Evolutionary conservation across 768 basidiomycete species (phyloP).

Genomic region (Collybiopsis luxurians): DNA sequence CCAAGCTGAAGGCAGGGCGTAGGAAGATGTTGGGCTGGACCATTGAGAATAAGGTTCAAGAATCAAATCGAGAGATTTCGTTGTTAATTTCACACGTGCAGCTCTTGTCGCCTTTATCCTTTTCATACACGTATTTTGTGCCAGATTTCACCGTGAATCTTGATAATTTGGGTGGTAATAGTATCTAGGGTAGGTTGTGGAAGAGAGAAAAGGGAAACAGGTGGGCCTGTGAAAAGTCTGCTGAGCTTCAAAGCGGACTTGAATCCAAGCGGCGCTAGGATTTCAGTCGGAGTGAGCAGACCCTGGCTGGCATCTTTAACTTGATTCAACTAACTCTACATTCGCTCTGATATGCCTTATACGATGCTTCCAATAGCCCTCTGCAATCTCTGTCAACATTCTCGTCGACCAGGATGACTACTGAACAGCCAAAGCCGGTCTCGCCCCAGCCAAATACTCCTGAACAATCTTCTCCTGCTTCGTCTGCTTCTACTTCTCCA

Average conservation of each 20-base stretch:
- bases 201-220: not conserved
- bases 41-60: conserved; percentile 6
- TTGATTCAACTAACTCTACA: not conserved
- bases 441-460: not conserved
- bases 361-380: not conserved
- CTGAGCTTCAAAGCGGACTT: conserved; percentile 9
- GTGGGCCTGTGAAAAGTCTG: conserved; percentile 1
- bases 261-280: conserved; percentile 8
- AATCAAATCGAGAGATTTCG: not conserved
- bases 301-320: not conserved
- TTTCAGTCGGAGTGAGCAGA: conserved; percentile 5
- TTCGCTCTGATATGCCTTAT: not conserved
- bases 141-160: not conserved
- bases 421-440: conserved; percentile 5
- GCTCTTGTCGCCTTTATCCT: not conserved
- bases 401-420: not conserved
- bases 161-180: not conserved
- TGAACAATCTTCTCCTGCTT: conserved; percentile 4
- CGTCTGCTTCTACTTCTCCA: not conserved
- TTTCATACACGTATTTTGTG: not conserved
- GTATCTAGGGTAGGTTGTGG: not conserved
- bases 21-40: not conserved
- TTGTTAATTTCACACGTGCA: conserved; percentile 2
- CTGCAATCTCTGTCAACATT: not conserved
- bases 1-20: not conserved